These are phyloP conservation scores for Bruguiera sexangula DNA, from an alignment of 345 rosid genomes.

Conservation along the genomic window DNA sequence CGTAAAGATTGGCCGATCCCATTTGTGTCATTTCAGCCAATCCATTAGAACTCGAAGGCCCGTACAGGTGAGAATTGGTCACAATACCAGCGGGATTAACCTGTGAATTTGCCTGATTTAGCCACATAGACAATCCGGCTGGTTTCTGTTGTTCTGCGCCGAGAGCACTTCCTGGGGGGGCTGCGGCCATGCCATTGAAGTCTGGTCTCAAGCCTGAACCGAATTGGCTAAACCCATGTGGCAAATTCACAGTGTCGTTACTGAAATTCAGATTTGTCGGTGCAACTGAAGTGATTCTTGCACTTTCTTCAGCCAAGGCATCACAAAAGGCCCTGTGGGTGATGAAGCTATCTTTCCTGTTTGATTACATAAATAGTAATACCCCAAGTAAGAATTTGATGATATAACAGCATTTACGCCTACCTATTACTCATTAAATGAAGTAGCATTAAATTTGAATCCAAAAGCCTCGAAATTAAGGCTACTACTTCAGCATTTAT, in stretches of 20 bases:
- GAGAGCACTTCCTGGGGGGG: slow-evolving; percentile 30
- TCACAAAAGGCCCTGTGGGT: slow-evolving; percentile 97
- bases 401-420: not conserved
- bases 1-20: slow-evolving; percentile 44
- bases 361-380: not conserved
- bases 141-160: slow-evolving; percentile 23
- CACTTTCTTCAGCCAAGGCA: slow-evolving; percentile 80
- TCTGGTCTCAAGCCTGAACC: slow-evolving; percentile 46
- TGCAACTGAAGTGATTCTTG: slow-evolving; percentile 50
- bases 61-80: slow-evolving; percentile 16
- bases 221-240: slow-evolving; percentile 54
- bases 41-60: slow-evolving; percentile 24
- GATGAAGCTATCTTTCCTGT: slow-evolving; percentile 93
- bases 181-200: slow-evolving; percentile 34
- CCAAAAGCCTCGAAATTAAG: slow-evolving; percentile 19
- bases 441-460: slow-evolving; percentile 34
- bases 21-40: slow-evolving; percentile 62
- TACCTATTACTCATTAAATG: slow-evolving; percentile 21
- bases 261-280: slow-evolving; percentile 58
- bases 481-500: slow-evolving; percentile 40
- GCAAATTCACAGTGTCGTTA: slow-evolving; percentile 42
- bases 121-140: slow-evolving; percentile 25
- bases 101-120: slow-evolving; percentile 21
- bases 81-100: slow-evolving; percentile 7
- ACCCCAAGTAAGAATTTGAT: slow-evolving; percentile 10